Evolutionary conservation across 805 yeast species (phyloP).

Genomic region (Isabelozyma pseudorhagii): DNA sequence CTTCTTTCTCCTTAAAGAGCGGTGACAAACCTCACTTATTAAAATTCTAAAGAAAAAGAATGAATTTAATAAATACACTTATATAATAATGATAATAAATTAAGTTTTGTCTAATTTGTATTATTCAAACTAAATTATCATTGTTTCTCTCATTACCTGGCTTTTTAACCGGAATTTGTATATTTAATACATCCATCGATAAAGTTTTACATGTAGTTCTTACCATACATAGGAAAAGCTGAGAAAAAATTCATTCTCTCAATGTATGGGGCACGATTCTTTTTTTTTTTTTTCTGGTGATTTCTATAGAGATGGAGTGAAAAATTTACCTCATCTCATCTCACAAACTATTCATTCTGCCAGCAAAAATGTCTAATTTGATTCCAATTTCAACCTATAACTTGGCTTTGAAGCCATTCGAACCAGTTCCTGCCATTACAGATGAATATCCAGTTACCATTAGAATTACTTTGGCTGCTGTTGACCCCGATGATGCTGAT

Average conservation of each 20-base stretch:
- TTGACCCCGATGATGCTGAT: slow-evolving; percentile 86
- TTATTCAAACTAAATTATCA: neutral
- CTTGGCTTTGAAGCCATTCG: slow-evolving; percentile 81
- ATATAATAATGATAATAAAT: neutral
- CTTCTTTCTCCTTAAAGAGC: slow-evolving; percentile 93
- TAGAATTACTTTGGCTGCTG: slow-evolving; percentile 90
- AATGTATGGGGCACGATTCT: neutral
- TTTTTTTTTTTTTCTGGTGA: neutral
- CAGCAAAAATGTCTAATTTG: slow-evolving; percentile 56
- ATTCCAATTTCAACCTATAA: slow-evolving; percentile 85
- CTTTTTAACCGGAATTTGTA: slow-evolving; percentile 20
- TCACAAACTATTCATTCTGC: neutral
- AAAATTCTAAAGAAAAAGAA: slow-evolving; percentile 67
- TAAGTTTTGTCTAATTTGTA: slow-evolving; percentile 10
- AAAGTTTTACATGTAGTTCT: slow-evolving; percentile 1
- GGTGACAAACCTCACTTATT: slow-evolving; percentile 98
- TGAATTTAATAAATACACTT: neutral
- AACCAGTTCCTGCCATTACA: slow-evolving; percentile 83
- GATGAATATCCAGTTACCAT: slow-evolving; percentile 86
- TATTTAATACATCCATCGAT: slow-evolving; percentile 24
- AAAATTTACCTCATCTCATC: slow-evolving; percentile 9
- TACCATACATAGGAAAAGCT: too few relatives aligned
- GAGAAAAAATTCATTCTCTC: neutral
- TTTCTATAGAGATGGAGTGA: neutral
- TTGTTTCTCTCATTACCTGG: neutral